These are phyloP conservation scores for Pseudocercospora vitis DNA, from an alignment of 2,329 filamentous ascomycete species.

Conservation along the genomic window DNA sequence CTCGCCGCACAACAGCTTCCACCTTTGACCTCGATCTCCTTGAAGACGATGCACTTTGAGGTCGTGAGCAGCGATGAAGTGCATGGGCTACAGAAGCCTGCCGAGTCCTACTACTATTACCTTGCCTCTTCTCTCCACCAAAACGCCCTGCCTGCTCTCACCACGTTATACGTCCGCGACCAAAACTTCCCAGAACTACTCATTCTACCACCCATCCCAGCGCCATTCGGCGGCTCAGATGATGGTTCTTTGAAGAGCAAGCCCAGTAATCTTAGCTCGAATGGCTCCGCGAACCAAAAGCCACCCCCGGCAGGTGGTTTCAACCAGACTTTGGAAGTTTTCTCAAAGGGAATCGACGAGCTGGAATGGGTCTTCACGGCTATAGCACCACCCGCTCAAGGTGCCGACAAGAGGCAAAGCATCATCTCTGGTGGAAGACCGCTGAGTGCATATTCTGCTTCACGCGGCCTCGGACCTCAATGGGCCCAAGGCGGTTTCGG, in stretches of 20 bases:
- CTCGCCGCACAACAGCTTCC: slow-evolving; percentile 53
- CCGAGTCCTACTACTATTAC: slow-evolving; percentile 75
- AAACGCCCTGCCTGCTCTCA: slow-evolving; percentile 70
- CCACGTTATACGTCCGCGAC: slow-evolving; percentile 81
- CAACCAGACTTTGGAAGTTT: slow-evolving; percentile 61
- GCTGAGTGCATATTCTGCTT: slow-evolving; percentile 47
- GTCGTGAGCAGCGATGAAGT: slow-evolving; percentile 65
- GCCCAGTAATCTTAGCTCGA: slow-evolving; percentile 36
- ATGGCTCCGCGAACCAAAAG: slow-evolving; percentile 1
- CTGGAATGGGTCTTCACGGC: slow-evolving; percentile 67
- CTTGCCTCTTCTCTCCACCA: slow-evolving; percentile 78
- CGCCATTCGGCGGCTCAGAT: slow-evolving; percentile 47
- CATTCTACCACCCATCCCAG: slow-evolving; percentile 66
- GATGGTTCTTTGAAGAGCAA: slow-evolving; percentile 27
- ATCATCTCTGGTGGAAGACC: slow-evolving; percentile 43
- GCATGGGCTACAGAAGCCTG: slow-evolving; percentile 56
- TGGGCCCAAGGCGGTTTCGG: slow-evolving; percentile 52
- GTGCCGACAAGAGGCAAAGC: slow-evolving; percentile 39
- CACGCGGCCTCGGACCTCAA: slow-evolving; percentile 52
- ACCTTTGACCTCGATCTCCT: slow-evolving; percentile 65
- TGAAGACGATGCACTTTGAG: slow-evolving; percentile 78
- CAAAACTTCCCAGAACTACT: slow-evolving; percentile 78
- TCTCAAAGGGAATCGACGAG: slow-evolving; percentile 66
- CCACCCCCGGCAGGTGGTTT: slow-evolving; percentile 38
- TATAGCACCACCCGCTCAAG: slow-evolving; percentile 51